A percentile compares a stretch with the other conserved stretches of the same genome.
These are phyloP conservation scores for Dictyostelium brefeldianum DNA, from an alignment of 78 protist genomes.

Conservation along the genomic window DNA sequence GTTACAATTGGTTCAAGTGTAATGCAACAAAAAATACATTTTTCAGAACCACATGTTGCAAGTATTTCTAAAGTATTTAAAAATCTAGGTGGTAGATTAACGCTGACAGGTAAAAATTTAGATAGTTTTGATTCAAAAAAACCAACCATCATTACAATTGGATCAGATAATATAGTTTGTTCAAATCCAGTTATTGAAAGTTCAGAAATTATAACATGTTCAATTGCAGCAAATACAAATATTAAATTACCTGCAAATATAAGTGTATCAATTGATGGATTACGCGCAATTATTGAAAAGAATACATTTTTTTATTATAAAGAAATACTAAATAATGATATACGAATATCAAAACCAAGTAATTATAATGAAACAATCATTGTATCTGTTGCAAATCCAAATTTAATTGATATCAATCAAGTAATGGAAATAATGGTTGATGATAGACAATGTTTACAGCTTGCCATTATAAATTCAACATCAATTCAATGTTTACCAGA, in stretches of 20 bases:
- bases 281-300: not conserved
- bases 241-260: not conserved
- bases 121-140: not conserved
- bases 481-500: conserved; percentile 1
- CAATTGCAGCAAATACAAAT: conserved; percentile 1
- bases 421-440: conserved; percentile 10
- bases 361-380: not conserved
- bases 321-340: not conserved
- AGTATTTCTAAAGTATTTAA: not conserved
- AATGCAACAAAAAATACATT: not conserved
- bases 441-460: not conserved
- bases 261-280: not conserved
- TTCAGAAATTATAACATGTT: not conserved
- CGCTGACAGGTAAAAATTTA: not conserved
- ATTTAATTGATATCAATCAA: not conserved
- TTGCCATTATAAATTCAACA: not conserved
- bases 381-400: not conserved
- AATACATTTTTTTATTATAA: not conserved
- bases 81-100: not conserved
- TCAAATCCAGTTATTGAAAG: not conserved
- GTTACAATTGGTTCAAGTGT: not conserved
- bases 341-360: not conserved
- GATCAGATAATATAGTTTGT: not conserved
- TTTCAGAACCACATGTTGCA: not conserved
- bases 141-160: not conserved